phyloP scores from a whole-genome alignment of 495 filamentous ascomycete species.

The Podospora australis region DNA sequence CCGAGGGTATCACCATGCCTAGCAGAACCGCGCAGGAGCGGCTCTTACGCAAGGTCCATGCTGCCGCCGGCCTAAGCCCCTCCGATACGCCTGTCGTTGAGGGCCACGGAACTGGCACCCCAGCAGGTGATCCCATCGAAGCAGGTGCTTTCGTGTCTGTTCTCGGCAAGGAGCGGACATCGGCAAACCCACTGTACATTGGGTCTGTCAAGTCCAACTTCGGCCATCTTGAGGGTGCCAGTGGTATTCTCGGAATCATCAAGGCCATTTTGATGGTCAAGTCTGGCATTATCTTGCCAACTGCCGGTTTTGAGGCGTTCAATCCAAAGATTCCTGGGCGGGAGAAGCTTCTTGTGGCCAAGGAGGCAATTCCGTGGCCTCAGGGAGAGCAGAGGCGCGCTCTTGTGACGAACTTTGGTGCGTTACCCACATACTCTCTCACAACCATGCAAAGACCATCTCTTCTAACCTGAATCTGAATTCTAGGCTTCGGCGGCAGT shows the following conservation, averaged over 20 bases:
- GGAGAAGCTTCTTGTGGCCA: constrained; percentile 17
- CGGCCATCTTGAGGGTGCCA: constrained; percentile 45
- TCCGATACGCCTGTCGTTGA: constrained; percentile 38
- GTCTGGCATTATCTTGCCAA: constrained; percentile 33
- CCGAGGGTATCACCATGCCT: constrained; percentile 42
- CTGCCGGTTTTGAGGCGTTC: constrained; percentile 33
- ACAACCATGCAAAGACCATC: not conserved
- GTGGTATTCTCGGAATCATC: constrained; percentile 44
- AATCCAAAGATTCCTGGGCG: constrained; percentile 37
- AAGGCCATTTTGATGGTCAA: constrained; percentile 47
- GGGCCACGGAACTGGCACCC: constrained; percentile 35
- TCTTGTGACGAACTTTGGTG: not conserved
- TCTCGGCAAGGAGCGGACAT: not conserved
- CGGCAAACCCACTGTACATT: constrained; percentile 4
- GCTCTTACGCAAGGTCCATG: constrained; percentile 39
- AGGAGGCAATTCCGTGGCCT: constrained; percentile 23
- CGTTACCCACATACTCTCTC: not conserved
- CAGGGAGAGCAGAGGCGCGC: not conserved
- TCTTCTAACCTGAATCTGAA: too few relatives aligned
- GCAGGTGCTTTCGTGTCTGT: not conserved
- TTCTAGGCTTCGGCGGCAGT: not conserved
- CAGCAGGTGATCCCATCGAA: not conserved
- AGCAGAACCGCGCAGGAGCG: constrained; percentile 39
- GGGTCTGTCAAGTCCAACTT: constrained; percentile 41
- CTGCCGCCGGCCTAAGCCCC: constrained; percentile 33